Percentiles rank a stretch among this genome's conserved stretches.
Evolutionary conservation across 1,284 basidiomycete species (phyloP).

Genomic region (Schizophyllum amplum): DNA sequence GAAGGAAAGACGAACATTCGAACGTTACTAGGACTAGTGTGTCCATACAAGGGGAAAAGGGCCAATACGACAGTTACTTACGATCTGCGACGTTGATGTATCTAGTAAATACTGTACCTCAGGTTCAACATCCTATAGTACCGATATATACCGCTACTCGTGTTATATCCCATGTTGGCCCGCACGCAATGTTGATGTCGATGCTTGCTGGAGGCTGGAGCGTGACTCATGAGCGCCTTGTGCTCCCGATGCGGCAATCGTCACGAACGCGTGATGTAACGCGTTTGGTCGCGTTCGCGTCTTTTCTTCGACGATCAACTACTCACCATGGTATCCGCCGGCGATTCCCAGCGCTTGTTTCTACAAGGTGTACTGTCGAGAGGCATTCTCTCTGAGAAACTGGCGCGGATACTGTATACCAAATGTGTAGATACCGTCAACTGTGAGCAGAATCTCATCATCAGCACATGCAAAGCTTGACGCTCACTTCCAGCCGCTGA

Average conservation of each 20-base stretch:
- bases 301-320: neutral
- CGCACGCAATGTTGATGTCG: neutral
- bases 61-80: neutral
- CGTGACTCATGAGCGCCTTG: neutral
- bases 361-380: conserved; percentile 71
- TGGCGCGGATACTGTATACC: conserved; percentile 58
- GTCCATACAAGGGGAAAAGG: neutral
- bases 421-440: conserved; percentile 59
- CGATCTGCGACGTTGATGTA: neutral
- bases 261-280: neutral
- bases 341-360: conserved; percentile 67
- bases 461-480: too few species aligned
- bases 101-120: neutral
- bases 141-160: neutral
- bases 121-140: neutral
- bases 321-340: conserved; percentile 24
- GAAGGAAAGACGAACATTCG: conserved; percentile 1
- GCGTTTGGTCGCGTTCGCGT: neutral
- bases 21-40: neutral
- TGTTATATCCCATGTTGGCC: neutral
- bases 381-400: conserved; percentile 49
- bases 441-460: conserved; percentile 31
- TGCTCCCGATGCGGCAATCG: neutral
- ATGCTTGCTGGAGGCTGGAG: neutral
- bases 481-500: conserved; percentile 35